Conservation (phyloP, 164 flowering plant species). For the Umbilicus rupestris region DNA sequence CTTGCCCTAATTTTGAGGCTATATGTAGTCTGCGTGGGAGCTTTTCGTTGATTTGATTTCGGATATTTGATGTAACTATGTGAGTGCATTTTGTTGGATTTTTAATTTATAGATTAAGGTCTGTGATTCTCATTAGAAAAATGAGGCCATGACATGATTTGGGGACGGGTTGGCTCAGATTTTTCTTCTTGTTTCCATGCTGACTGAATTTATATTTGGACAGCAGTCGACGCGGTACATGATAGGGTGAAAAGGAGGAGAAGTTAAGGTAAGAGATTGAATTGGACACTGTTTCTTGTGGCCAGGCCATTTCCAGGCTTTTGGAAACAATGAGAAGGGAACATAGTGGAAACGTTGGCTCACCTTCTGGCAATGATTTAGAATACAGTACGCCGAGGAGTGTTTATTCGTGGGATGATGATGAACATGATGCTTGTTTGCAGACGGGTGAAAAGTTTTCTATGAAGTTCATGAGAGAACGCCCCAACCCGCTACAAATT, state of each 20-base stretch:
- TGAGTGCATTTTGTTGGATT: too few species aligned
- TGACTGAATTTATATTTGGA: background rate
- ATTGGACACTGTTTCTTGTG: background rate
- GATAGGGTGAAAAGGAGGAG: slow-evolving; percentile 2
- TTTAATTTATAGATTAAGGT: too few species aligned
- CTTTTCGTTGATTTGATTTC: too few species aligned
- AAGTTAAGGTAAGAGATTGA: background rate
- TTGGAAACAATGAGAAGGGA: slow-evolving; percentile 9
- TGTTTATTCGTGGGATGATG: slow-evolving; percentile 7
- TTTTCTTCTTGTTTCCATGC: too few species aligned
- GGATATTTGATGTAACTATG: too few species aligned
- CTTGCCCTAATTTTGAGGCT: too few species aligned
- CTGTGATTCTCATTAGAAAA: too few species aligned
- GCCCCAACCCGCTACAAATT: slow-evolving; percentile 21
- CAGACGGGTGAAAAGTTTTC: slow-evolving; percentile 88
- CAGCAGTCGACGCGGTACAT: background rate
- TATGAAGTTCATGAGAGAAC: slow-evolving; percentile 46
- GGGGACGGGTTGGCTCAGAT: too few species aligned
- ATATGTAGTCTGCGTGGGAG: too few species aligned
- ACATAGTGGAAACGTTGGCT: slow-evolving; percentile 22
- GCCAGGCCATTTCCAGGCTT: background rate
- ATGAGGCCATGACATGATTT: too few species aligned
- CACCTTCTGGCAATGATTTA: slow-evolving; percentile 7
- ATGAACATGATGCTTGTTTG: slow-evolving; percentile 35
- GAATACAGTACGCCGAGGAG: slow-evolving; percentile 8